Evolutionary conservation across 768 basidiomycete genomes (phyloP), one percentile per base, ranked within the genome.

Genomic region (Leucocoprinus leucothites): DNA sequence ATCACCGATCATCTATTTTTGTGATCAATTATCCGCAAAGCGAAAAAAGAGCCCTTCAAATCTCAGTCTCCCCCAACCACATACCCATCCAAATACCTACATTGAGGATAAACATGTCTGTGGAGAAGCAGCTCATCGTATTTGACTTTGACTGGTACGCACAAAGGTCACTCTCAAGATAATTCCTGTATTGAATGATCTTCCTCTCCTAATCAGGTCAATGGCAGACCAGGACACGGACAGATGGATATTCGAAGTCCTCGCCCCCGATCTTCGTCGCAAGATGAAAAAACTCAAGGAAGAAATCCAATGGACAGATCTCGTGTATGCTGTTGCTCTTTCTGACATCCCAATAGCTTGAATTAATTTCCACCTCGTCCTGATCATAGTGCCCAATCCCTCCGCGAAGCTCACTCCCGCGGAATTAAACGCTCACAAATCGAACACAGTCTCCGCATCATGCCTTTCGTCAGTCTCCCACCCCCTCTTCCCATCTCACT

Each of bases 191-290:
- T 26, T 40, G 45, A 28, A 34, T 38, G 22, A 26, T n/a, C 58
- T 54, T 28, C 55, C 31, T 26, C 21, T 16, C 24, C 18, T 26
- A 40, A 16, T 35, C 61, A 93, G 90, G 90, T 93, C 91, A 34
- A 81, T 91, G 71, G 85, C 86, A 52, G 96, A 99, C 73, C 95
- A 98, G 74, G 97, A 99, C 74, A 88, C 94, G 0, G 97, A 98
- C 71, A 78, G 94, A 71, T 99, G 89, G 83, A 74, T 94, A 57
- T 86, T 92, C 60, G 92, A 95, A 68, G 92, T 96, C 55, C 80
- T 94, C 31, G 89, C 86, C 0, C 87, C 87, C 1, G 84, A 91
- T 62, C 77, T 98, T 42, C 89, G 97, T 51, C 77, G 91, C 45
- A 84, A 89, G 66, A 84, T 97, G 78, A 80, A 90, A 64, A 75